Evolutionary conservation across 169 alveolate species (phyloP), one percentile per base, ranked within the genome.

Genomic region (Neospora caninum): DNA sequence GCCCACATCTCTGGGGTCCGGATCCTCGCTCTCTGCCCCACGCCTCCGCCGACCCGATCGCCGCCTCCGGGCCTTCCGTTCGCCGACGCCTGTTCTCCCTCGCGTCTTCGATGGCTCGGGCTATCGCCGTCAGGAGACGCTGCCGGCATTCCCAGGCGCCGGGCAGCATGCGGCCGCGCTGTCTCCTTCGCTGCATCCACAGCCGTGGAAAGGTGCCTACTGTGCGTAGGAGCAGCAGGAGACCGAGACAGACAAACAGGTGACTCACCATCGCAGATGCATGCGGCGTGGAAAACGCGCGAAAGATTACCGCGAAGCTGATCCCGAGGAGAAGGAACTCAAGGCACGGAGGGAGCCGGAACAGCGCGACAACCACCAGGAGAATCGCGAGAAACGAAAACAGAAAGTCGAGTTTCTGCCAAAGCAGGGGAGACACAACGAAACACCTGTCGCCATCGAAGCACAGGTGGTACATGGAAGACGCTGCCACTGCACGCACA

Each of bases 401-500:
- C 31, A 78, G 22, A 78, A n/a, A 78, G 45, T 78, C 86, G 9
- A 78, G 86, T 0, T n/a, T n/a, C 86, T 78, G 86, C 86, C 86
- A 78, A 43, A 25, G 22, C 22, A 78, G 10, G 29, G 86, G 86
- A n/a, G 86, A 16, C 22, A 78, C 43, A n/a, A 78, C 27, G n/a
- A 78, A 20, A 38, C 86, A 78, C 22, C 42, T 18, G n/a, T 78
- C 86, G 45, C 86, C 86, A 43, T 78, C 86, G 27, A 78, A 78
- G 45, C 86, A 78, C 45, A 78, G 20, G 86, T 78, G 86, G n/a
- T 78, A 78, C 49, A 78, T 36, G 9, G 86, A 18, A 1, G 86
- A 78, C 86, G 86, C 86, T 10, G 13, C 22, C 86, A 78, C 86
- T 78, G 86, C 41, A 78, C 73, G 73, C 73, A 64, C 73, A 64